These are phyloP conservation scores for Ustanciosporium gigantosporum DNA, from an alignment of 1,284 basidiomycete genomes.

Conservation along the genomic window DNA sequence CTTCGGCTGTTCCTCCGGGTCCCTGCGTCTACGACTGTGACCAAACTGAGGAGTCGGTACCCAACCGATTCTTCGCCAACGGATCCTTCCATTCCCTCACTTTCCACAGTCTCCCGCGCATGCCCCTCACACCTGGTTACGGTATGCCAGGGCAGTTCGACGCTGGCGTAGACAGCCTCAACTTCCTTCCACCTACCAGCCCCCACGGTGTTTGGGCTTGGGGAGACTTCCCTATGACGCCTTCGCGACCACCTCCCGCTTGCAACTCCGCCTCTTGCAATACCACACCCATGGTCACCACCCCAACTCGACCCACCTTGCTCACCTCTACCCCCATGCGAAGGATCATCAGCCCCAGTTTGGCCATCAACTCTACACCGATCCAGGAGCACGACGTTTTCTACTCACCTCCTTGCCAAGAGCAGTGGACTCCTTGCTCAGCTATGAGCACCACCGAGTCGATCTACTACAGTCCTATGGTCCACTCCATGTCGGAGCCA, in stretches of 20 bases:
- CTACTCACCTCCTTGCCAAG: constrained; percentile 35
- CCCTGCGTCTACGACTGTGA: constrained; percentile 37
- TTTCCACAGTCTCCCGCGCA: constrained; percentile 39
- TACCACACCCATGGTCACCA: constrained; percentile 29
- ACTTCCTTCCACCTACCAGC: constrained; percentile 32
- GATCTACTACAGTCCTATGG: constrained; percentile 36
- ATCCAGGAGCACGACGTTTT: constrained; percentile 38
- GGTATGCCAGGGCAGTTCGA: constrained; percentile 22
- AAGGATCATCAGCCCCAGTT: constrained; percentile 40
- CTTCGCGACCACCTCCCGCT: constrained; percentile 24
- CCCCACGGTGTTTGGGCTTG: constrained; percentile 39
- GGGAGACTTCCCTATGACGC: constrained; percentile 38
- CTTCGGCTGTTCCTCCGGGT: constrained; percentile 37
- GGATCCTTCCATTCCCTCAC: constrained; percentile 43
- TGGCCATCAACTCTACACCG: constrained; percentile 39
- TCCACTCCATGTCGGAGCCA: constrained; percentile 28
- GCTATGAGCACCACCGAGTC: constrained; percentile 35
- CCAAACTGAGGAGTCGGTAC: constrained; percentile 28
- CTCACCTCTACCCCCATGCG: constrained; percentile 39
- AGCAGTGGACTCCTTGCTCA: constrained; percentile 35
- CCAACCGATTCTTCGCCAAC: constrained; percentile 38
- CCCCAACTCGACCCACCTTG: constrained; percentile 22
- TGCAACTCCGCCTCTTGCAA: constrained; percentile 25
- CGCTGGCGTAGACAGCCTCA: constrained; percentile 31
- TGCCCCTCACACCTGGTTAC: constrained; percentile 31